Percentiles rank a stretch among this genome's conserved stretches.
Conservation (phyloP, 192 early-diverging fungal species). For the Coemansia sp. region DNA sequence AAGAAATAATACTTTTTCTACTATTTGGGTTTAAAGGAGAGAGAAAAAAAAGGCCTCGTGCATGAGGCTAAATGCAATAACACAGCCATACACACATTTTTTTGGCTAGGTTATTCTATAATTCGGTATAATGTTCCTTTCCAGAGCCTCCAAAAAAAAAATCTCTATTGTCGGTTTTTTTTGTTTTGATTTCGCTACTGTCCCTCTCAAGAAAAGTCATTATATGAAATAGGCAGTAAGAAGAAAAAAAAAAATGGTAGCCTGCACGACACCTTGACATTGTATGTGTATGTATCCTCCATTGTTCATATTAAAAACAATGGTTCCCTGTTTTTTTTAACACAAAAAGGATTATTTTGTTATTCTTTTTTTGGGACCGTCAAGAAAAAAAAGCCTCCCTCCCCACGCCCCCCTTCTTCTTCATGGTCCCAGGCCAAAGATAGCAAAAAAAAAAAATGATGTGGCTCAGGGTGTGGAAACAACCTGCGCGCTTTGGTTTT, state of each 20-base stretch:
- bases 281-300: not conserved
- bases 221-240: not conserved
- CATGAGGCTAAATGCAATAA: not conserved
- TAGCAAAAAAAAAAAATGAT: not conserved
- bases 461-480: constrained; percentile 1
- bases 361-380: not conserved
- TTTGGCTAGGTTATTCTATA: not conserved
- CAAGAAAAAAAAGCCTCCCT: not conserved
- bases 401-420: not conserved
- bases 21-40: not conserved
- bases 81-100: not conserved
- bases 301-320: not conserved
- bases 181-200: no score
- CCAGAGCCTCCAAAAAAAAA: not conserved
- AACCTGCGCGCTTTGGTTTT: not conserved
- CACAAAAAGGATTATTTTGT: not conserved
- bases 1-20: not conserved
- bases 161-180: not conserved
- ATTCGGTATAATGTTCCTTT: not conserved
- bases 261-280: not conserved
- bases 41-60: not conserved
- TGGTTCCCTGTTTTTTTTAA: not conserved
- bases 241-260: no score
- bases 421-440: not conserved
- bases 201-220: not conserved